Evolutionary conservation across 768 basidiomycete species (phyloP).

Genomic region (Lepiota brunneoincarnata): DNA sequence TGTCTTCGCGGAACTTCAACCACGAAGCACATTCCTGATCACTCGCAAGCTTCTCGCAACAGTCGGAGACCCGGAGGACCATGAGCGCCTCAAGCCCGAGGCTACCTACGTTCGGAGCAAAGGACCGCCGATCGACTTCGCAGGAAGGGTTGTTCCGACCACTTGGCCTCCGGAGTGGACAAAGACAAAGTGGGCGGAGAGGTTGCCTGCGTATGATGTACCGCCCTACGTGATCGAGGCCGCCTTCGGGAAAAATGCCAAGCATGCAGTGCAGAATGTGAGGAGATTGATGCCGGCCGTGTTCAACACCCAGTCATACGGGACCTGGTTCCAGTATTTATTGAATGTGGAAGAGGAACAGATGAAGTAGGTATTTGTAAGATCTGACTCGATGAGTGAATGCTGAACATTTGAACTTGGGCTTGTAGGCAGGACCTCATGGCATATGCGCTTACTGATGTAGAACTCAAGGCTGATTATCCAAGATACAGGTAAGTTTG

Average conservation of each 20-base stretch:
- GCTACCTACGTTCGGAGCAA: conserved; percentile 37
- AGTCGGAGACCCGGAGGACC: conserved; percentile 47
- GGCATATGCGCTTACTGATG: conserved; percentile 33
- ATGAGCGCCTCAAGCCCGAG: conserved; percentile 43
- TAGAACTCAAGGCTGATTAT: conserved; percentile 30
- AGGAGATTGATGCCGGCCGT: conserved; percentile 33
- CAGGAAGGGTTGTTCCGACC: conserved; percentile 30
- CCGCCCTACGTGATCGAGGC: conserved; percentile 28
- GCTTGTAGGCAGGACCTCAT: conserved; percentile 34
- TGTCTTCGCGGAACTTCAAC: conserved; percentile 34
- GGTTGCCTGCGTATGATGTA: conserved; percentile 28
- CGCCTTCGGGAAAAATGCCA: conserved; percentile 22
- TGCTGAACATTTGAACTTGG: conserved; percentile 11
- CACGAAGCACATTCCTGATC: conserved; percentile 41
- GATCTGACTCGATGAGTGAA: neutral
- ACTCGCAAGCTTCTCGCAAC: conserved; percentile 42
- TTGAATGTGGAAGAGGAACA: conserved; percentile 51
- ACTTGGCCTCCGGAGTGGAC: conserved; percentile 39
- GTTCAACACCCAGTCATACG: conserved; percentile 39
- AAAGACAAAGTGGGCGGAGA: conserved; percentile 31
- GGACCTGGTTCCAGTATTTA: conserved; percentile 40
- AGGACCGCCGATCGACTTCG: conserved; percentile 22
- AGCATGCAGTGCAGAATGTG: conserved; percentile 17
- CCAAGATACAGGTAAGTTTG: conserved; percentile 41
- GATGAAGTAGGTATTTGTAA: conserved; percentile 32